Evolutionary conservation across 2,329 filamentous ascomycete species (phyloP).

Genomic region (Trichoderma citrinoviride): DNA sequence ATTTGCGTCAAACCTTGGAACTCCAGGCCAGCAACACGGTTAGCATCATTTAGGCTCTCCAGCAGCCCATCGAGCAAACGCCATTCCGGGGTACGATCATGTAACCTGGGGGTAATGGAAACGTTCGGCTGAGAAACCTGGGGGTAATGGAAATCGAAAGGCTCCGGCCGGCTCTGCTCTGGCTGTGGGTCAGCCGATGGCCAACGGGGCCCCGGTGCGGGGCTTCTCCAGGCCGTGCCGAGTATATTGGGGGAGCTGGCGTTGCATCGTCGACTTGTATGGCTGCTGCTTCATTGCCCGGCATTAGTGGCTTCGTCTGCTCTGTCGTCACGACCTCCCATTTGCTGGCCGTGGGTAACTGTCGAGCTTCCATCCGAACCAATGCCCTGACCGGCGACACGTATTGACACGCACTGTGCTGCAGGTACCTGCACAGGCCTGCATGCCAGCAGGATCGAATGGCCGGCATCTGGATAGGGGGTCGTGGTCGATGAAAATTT

Average conservation of each 20-base stretch:
- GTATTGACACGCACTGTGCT: neutral
- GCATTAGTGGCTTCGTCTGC: constrained; percentile 8
- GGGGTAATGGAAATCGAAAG: constrained; percentile 37
- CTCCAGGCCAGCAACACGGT: constrained; percentile 10
- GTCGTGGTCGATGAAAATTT: constrained; percentile 7
- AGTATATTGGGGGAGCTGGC: constrained; percentile 12
- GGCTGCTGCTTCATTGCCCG: neutral
- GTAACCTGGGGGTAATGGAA: constrained; percentile 42
- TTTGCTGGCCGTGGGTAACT: neutral
- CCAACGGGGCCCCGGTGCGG: constrained; percentile 20
- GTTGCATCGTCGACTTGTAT: constrained; percentile 4
- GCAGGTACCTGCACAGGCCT: neutral
- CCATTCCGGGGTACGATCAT: constrained; percentile 30
- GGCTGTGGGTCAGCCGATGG: constrained; percentile 20
- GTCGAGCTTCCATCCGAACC: neutral
- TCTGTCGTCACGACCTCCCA: neutral
- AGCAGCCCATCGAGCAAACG: neutral
- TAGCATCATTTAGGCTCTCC: constrained; percentile 7
- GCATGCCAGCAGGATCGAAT: neutral
- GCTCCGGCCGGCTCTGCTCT: constrained; percentile 14
- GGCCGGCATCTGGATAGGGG: neutral
- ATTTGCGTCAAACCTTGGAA: neutral
- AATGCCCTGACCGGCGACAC: neutral
- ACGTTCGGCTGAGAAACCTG: constrained; percentile 34
- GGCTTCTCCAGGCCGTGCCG: constrained; percentile 19